Base-by-base conservation (phyloP, 257 asterid genomes). In the Vinca minor region DNA sequence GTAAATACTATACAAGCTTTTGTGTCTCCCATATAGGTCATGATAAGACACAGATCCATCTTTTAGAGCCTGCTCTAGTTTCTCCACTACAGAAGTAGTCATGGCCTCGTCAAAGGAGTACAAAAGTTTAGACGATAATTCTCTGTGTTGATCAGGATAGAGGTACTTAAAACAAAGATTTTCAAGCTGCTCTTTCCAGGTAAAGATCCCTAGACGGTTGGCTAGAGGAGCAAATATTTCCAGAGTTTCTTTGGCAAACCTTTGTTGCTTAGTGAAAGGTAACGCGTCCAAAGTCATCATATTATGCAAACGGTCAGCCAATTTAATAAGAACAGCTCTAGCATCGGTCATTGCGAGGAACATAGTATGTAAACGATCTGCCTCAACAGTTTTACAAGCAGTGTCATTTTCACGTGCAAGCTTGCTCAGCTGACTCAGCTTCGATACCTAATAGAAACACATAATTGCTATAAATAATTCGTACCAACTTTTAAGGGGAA, bases 301-400 rank as follows among this genome's bases (percentile, higher is more conserved):
- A 69, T 93, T 93, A 77, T 93, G 99, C 76, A 93, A 76, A n/a
- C 99, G 78, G 73, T 93, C 99, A 44, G 99, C 99, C 64, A 93
- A 81, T 77, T 93, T 93, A 46, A 93, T 82, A 28, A 93, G 87
- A 69, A 93, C 97, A 47, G 96, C 97, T 71, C 99, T 80, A 14
- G 96, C 95, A 80, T 93, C 99, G 36, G 96, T 77, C 99, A 93
- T 93, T 15, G 96, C 99, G 45, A 93, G 96, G 82, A 87, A 89
- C 97, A 93, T 93, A 21, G 97, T 93, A 58, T 89, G 99, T 73
- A 93, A 47, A 54, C 96, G 81, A 77, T 93, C 97, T 38, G 99
- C 99, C 81, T 93, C 99, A 15, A 49, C 87, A 46, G 89, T 87
- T 83, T 83, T 93, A 73, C 83, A 71, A 57, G 99, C 99, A 0